Conservation (phyloP, 805 yeast genomes). For the Candida namnaoensis region DNA sequence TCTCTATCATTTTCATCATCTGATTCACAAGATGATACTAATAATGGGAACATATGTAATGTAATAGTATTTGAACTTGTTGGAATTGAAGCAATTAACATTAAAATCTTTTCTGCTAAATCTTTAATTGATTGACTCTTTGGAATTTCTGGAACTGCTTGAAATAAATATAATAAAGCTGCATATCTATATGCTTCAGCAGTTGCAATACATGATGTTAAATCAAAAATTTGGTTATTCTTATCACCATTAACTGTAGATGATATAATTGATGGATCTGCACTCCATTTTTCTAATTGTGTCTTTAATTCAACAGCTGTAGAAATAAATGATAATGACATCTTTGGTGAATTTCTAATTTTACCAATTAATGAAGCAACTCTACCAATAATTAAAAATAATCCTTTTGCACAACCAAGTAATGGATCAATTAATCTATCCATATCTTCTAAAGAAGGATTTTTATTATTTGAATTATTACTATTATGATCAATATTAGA, state of each 20-base stretch:
- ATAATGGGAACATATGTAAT: slow-evolving; percentile 56
- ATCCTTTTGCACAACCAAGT: slow-evolving; percentile 56
- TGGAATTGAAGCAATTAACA: slow-evolving; percentile 56
- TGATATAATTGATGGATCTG: slow-evolving; percentile 31
- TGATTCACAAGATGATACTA: slow-evolving; percentile 63
- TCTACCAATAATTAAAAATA: slow-evolving; percentile 56
- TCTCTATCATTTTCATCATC: slow-evolving; percentile 46
- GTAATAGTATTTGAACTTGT: slow-evolving; percentile 45
- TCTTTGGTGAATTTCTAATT: slow-evolving; percentile 31
- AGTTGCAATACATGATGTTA: slow-evolving; percentile 53
- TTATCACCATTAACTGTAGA: slow-evolving; percentile 29
- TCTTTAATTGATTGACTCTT: slow-evolving; percentile 38
- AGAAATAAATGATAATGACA: slow-evolving; percentile 39
- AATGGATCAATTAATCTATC: slow-evolving; percentile 42
- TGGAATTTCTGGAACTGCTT: slow-evolving; percentile 65
- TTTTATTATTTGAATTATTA: too few relatives aligned
- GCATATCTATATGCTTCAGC: slow-evolving; percentile 65
- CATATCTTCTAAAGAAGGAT: slow-evolving; percentile 20
- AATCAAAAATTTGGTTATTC: slow-evolving; percentile 43
- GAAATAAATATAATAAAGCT: slow-evolving; percentile 51
- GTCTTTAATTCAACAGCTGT: slow-evolving; percentile 45
- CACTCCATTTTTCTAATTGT: slow-evolving; percentile 49
- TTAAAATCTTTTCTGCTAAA: slow-evolving; percentile 50
- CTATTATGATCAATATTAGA: neutral
- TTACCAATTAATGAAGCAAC: slow-evolving; percentile 48